Percentiles rank a stretch among this genome's conserved stretches.
These are phyloP conservation scores for Pseudogymnoascus sp. DNA, from an alignment of 2,329 filamentous ascomycete species.

Conservation along the genomic window DNA sequence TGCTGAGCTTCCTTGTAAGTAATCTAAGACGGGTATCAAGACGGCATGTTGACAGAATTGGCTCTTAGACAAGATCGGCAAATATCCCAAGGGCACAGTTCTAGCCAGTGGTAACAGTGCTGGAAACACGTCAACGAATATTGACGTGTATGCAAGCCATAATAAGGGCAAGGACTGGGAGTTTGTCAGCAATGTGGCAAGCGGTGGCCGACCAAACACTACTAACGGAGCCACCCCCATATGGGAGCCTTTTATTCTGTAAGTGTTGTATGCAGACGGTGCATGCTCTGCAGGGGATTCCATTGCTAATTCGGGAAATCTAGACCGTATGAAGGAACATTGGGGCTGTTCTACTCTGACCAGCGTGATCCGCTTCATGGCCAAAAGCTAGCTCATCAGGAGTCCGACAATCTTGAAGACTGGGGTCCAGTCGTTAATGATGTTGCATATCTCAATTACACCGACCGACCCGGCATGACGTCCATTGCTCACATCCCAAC, in stretches of 20 bases:
- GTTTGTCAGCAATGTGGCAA: conserved; percentile 58
- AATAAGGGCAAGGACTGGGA: conserved; percentile 56
- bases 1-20: conserved; percentile 46
- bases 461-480: conserved; percentile 58
- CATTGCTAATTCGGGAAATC: not conserved
- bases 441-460: conserved; percentile 50
- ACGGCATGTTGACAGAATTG: not conserved
- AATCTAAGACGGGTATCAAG: not conserved
- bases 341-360: conserved; percentile 47
- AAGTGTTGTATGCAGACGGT: conserved; percentile 16
- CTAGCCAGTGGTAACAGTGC: conserved; percentile 41
- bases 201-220: conserved; percentile 50
- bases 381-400: conserved; percentile 60
- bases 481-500: conserved; percentile 44
- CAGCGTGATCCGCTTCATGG: conserved; percentile 56
- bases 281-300: not conserved
- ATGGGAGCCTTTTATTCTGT: conserved; percentile 64
- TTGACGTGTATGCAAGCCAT: conserved; percentile 59
- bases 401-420: conserved; percentile 45
- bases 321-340: not conserved
- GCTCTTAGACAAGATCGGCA: conserved; percentile 40
- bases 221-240: conserved; percentile 58
- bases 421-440: conserved; percentile 54
- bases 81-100: conserved; percentile 54
- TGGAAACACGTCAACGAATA: conserved; percentile 43